Evolutionary conservation across 495 filamentous ascomycete species (phyloP).

Genomic region (Podospora fimiseda): DNA sequence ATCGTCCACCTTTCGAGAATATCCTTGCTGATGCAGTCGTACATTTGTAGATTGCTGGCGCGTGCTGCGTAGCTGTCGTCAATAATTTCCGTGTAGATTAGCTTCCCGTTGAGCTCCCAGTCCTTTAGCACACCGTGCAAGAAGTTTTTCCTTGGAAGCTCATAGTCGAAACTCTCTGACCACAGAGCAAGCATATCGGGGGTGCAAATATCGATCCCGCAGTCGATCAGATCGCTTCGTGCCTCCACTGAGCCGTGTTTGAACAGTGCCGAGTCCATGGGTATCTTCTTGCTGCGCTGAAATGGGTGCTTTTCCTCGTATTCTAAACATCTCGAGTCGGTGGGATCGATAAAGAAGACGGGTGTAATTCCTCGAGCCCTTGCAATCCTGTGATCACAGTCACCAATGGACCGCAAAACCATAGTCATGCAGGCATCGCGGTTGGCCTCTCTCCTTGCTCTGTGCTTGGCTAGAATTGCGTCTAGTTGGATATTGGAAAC

Average conservation of each 20-base stretch:
- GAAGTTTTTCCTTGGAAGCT: constrained; percentile 80
- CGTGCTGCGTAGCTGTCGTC: constrained; percentile 74
- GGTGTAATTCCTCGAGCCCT: constrained; percentile 68
- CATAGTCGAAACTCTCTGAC: constrained; percentile 97
- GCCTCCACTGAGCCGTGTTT: constrained; percentile 67
- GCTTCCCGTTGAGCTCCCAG: constrained; percentile 92
- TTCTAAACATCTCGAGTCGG: constrained; percentile 75
- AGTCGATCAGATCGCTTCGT: constrained; percentile 85
- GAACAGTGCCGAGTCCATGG: constrained; percentile 55
- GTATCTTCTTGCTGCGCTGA: constrained; percentile 48
- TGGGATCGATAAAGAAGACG: constrained; percentile 79
- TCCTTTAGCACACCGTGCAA: constrained; percentile 90
- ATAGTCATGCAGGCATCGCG: constrained; percentile 99
- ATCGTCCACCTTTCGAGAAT: constrained; percentile 86
- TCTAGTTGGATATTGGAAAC: constrained; percentile 85
- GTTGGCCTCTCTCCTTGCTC: constrained; percentile 71
- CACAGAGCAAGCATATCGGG: constrained; percentile 90
- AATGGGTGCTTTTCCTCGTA: constrained; percentile 70
- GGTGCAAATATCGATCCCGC: constrained; percentile 95
- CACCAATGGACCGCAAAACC: constrained; percentile 74
- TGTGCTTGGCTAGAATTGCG: constrained; percentile 68
- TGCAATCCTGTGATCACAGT: constrained; percentile 54
- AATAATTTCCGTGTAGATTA: constrained; percentile 85
- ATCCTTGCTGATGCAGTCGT: constrained; percentile 85
- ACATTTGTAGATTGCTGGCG: constrained; percentile 77